Conservation (phyloP, 2,329 filamentous ascomycete genomes). For the Ampelomyces quisqualis region DNA sequence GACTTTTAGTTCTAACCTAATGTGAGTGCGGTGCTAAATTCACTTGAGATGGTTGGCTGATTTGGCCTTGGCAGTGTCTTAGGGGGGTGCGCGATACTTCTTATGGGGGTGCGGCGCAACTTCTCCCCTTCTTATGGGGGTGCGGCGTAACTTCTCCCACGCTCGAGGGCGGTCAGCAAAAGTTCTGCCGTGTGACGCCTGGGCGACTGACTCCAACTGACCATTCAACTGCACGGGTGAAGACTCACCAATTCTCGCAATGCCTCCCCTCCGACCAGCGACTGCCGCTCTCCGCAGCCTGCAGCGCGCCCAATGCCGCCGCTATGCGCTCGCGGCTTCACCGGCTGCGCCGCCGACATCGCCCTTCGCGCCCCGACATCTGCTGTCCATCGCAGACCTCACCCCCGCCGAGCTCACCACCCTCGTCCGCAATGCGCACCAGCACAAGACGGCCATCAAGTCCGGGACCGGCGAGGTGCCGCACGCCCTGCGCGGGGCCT, state of each 20-base stretch:
- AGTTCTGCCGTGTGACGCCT: constrained; percentile 25
- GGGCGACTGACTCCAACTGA: too few relatives aligned
- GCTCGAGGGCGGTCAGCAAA: constrained; percentile 21
- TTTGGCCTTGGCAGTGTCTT: too few relatives aligned
- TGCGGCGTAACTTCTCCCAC: too few relatives aligned
- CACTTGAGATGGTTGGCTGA: too few relatives aligned
- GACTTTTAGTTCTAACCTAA: too few relatives aligned
- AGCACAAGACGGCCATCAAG: constrained; percentile 77
- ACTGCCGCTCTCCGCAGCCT: constrained; percentile 35
- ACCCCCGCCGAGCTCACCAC: constrained; percentile 74
- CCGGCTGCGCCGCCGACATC: constrained; percentile 50
- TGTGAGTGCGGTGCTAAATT: too few relatives aligned
- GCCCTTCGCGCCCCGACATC: constrained; percentile 71
- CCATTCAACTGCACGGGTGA: too few relatives aligned
- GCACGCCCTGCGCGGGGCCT: constrained; percentile 58
- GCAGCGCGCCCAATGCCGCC: constrained; percentile 26
- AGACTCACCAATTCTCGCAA: constrained; percentile 18
- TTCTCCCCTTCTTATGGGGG: too few relatives aligned
- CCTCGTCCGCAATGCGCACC: constrained; percentile 78
- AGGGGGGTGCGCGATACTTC: too few relatives aligned
- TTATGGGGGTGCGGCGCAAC: too few relatives aligned
- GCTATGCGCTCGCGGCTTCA: constrained; percentile 33
- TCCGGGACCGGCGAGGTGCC: constrained; percentile 58
- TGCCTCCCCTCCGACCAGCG: constrained; percentile 37
- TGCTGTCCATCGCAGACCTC: constrained; percentile 89